Base-by-base conservation (phyloP, 2,329 filamentous ascomycete genomes). In the Sporothrix phasma region DNA sequence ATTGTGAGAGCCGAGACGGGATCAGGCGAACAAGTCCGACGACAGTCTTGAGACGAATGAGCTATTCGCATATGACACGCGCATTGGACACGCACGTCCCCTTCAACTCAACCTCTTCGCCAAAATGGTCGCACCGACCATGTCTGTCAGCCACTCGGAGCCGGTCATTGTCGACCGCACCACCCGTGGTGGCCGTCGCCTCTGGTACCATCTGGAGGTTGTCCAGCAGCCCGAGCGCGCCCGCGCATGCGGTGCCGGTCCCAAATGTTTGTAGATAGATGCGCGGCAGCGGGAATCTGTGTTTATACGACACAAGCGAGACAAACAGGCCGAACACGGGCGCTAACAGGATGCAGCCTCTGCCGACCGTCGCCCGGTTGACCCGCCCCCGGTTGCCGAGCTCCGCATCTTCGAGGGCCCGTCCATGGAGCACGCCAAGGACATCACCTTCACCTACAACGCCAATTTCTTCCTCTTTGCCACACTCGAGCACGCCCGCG, bases 401-500 rank as follows among this genome's bases (percentile, higher is more conserved):
- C 80, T 99, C 67, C 88, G 88, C 69, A 89, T 97, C 68, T 91
- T 86, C 70, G 89, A 96, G 72, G 89, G 88, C 41, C 76, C 80
- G 39, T 78, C 86, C 29, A 80, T 86, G 26, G 80, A 84, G 58
- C 76, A 80, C 61, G 82, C 83, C 63, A 81, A 81, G 72, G 88
- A 92, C 66, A 84, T 92, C 71, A 97, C 94, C 1, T 96, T 96
- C 71, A 84, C 86, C 65, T 96, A 97, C 79, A 93, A 96, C 73
- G 92, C 92, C 73, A 96, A 96, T 76, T 97, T 97, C 83, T 97
- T 99, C 77, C 86, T 97, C 46, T 97, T 91, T 71, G 90, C 92
- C 61, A 97, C 92, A 5, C 81, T 99, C 65, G 92, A 97, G 73
- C 87, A 90, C 70, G 89, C 91, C 31, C 89, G 92, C 43, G 84